These are phyloP conservation scores for Penicillium lividum DNA, from an alignment of 495 filamentous ascomycete genomes.

Conservation along the genomic window DNA sequence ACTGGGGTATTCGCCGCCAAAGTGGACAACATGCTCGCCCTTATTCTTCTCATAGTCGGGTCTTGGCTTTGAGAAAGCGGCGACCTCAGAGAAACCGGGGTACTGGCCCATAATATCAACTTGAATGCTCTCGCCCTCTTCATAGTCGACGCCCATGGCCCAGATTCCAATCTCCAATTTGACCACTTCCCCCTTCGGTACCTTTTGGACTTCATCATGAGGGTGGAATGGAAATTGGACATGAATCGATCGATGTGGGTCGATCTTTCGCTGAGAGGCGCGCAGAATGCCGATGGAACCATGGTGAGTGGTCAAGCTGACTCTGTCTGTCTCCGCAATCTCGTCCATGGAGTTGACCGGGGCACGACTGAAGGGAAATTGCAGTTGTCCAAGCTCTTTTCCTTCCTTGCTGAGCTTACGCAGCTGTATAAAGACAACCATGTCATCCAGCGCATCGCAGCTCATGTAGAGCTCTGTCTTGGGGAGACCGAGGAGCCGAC, in stretches of 20 bases:
- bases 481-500: background rate
- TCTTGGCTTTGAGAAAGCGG: constrained; percentile 1
- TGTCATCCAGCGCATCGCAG: background rate
- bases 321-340: constrained; percentile 9
- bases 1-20: background rate
- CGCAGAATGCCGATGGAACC: constrained; percentile 19
- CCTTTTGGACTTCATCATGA: constrained; percentile 13
- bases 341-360: constrained; percentile 12
- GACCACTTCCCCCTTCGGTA: constrained; percentile 11
- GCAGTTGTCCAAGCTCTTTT: constrained; percentile 7
- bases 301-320: constrained; percentile 14
- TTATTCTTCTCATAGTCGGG: constrained; percentile 2
- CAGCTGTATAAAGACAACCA: constrained; percentile 32
- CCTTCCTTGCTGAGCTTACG: constrained; percentile 29
- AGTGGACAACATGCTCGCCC: background rate
- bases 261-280: constrained; percentile 21
- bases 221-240: constrained; percentile 17
- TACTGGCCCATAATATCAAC: background rate
- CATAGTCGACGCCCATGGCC: constrained; percentile 22
- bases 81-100: constrained; percentile 1
- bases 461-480: background rate
- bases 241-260: constrained; percentile 19
- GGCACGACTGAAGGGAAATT: constrained; percentile 1
- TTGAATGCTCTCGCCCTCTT: constrained; percentile 9
- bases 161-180: constrained; percentile 22